Base-by-base conservation (phyloP, 2,329 filamentous ascomycete species). In the Fusarium sublunatum region DNA sequence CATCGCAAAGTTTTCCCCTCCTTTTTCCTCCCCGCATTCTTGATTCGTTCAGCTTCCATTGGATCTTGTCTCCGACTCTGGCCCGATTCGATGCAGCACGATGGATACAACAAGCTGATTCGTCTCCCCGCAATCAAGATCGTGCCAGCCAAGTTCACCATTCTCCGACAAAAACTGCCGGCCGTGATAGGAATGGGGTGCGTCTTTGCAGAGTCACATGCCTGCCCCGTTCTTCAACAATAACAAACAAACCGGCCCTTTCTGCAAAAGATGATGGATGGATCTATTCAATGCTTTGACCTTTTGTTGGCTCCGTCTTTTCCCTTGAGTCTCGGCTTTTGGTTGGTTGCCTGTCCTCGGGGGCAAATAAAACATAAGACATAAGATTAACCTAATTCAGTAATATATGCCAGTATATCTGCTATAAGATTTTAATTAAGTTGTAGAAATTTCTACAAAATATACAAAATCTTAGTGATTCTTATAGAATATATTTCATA, bases 201-300 rank as follows among this genome's bases (percentile, higher is more conserved):
- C 55, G 61, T 58, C 57, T 43, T 44, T 19, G n/a, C 28, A 38
- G 42, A 46, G 66, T 69, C 66, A 69, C 64, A 69, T 69, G 58
- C 35, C n/a, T 25, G 13, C 35, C 24, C 40, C 22, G 19, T 36
- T 24, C 19, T 19, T 19, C 19, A 19, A 19, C n/a, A n/a, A n/a
- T n/a, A n/a, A n/a, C n/a, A n/a, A n/a, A n/a, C n/a, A n/a, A n/a
- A n/a, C n/a, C n/a, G n/a, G n/a, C n/a, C n/a, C n/a, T n/a, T n/a
- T n/a, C n/a, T n/a, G n/a, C n/a, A n/a, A n/a, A n/a, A n/a, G n/a
- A n/a, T n/a, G n/a, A n/a, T n/a, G n/a, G n/a, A n/a, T n/a, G n/a
- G 3, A 19, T 19, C 19, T 3, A 19, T 19, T 19, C 19, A 19
- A 19, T 19, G 19, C 19, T 19, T 19, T 19, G 19, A 19, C 19